Evolutionary conservation across 225 moss, liverwort and hornwort genomes (phyloP), one percentile per base, ranked within the genome.

Genomic region (Polytrichum commune): DNA sequence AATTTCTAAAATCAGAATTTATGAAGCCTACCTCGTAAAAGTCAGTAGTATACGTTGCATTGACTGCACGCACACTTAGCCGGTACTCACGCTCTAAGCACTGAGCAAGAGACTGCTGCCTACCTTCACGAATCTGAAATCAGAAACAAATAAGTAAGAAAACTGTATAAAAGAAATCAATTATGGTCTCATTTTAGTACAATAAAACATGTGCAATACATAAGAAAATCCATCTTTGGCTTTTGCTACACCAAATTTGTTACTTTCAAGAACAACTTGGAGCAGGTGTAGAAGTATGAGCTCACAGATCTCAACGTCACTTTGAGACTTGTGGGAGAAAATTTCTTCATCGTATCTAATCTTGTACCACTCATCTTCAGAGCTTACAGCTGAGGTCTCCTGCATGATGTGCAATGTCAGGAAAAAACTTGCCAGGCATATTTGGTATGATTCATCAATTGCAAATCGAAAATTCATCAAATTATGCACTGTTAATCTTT

Each of bases 31-130:
- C 88, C 88, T 88, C 88, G 72, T 85, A 88, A 54, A 85, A 84
- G 66, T 88, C 88, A 55, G 80, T 74, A 46, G 88, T 84, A 76
- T 82, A 79, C 55, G 84, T 80, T 80, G 77, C 77, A 67, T 69
- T 80, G 27, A 93, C 72, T 65, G 91, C 87, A 81, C 89, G 92
- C 29, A 75, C 78, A 72, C 90, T 86, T 27, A 98, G 78, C 46
- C 91, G 90, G 30, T 87, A 90, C 75, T 98, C 98, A 1, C 91
- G 90, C 79, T 90, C 81, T 79, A 98, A 83, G 82, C 98, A 98
- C 75, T 98, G 90, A 78, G 80, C 78, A 38, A 98, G 67, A 54
- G 71, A 82, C 79, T 98, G 93, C 64, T 79, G 84, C 80, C 93
- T 91, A 61, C 98, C 98, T 78, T 98, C 92, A 73, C 86, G 88